phyloP scores from a whole-genome alignment of 164 flowering plant genomes.

The Macadamia tetraphylla region DNA sequence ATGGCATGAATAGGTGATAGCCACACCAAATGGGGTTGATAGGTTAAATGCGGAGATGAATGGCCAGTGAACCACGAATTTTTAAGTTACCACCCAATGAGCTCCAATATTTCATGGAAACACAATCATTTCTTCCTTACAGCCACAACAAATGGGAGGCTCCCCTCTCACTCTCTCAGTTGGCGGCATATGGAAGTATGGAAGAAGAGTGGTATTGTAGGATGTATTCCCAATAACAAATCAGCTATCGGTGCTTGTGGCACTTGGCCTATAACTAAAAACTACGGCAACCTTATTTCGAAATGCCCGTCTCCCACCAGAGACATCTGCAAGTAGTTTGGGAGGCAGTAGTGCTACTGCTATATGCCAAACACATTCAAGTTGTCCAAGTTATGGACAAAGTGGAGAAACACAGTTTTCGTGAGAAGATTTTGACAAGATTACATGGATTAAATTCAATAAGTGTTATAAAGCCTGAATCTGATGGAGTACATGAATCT shows the following conservation, averaged over 20 bases:
- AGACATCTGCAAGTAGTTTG: neutral
- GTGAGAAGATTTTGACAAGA: constrained; percentile 31
- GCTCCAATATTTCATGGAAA: constrained; percentile 16
- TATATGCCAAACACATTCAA: constrained; percentile 6
- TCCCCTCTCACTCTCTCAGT: constrained; percentile 8
- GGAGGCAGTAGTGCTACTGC: neutral
- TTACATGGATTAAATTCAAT: constrained; percentile 25
- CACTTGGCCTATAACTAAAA: constrained; percentile 10
- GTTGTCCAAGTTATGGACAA: constrained; percentile 16
- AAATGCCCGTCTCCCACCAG: constrained; percentile 15
- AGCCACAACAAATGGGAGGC: constrained; percentile 22
- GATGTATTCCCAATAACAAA: constrained; percentile 29
- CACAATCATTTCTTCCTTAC: constrained; percentile 19
- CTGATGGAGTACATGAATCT: constrained; percentile 20
- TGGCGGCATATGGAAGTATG: constrained; percentile 21
- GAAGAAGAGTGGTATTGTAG: constrained; percentile 17
- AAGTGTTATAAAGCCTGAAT: constrained; percentile 23
- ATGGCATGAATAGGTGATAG: neutral
- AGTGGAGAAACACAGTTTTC: constrained; percentile 18
- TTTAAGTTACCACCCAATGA: constrained; percentile 23
- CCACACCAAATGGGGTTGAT: constrained; percentile 6
- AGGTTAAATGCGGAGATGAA: constrained; percentile 9
- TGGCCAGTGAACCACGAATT: constrained; percentile 6
- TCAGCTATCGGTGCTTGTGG: constrained; percentile 14
- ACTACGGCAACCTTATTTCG: constrained; percentile 19